Base-by-base conservation (phyloP, 176 grass and related monocot genomes). In the Hordeum marinum region DNA sequence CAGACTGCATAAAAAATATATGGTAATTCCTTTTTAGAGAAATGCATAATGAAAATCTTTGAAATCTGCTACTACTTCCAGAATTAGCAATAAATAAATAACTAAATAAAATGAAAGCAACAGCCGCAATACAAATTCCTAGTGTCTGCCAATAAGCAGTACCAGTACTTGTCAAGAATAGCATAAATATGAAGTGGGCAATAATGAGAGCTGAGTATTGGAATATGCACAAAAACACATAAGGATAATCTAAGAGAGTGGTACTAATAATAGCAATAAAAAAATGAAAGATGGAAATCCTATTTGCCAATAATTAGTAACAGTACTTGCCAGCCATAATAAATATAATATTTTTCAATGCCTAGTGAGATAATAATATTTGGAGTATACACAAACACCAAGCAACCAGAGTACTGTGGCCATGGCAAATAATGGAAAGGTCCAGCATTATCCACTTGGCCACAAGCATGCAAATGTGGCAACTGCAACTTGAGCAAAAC, bases 1-100 rank as follows among this genome's bases (percentile, higher is more conserved):
- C 95, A 77, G 95, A 94, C 92, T 97, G 82, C 77, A 86, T 69
- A 21, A 24, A 63, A 78, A 72, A 72, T 36, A 75, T 50, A 63
- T 0, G 14, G 45, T 6, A 69, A 75, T 69, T 80, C 61, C 8
- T 75, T 48, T 48, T 87, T 7, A 78, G 64, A 34, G 9, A 78
- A 45, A 26, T 11, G 3, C 27, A n/a, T 50, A 79, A 58, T 8
- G 31, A 17, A 72, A 8, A 80, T 25, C 36, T 42, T 41, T 35
- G 24, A 68, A 21, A 43, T 55, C 2, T 43, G 11, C 7, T 45
- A 42, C 12, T 71, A 2, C n/a, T 54, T 62, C 1, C 15, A 35
- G 11, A 32, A 42, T 58, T 21, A 25, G n/a, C 15, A 63, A 32
- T 14, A 59, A 52, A 69, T 4, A 61, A 10, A 11, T 25, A 8